Base-by-base conservation (phyloP, 1,284 basidiomycete species). In the Austroboletus niveus region DNA sequence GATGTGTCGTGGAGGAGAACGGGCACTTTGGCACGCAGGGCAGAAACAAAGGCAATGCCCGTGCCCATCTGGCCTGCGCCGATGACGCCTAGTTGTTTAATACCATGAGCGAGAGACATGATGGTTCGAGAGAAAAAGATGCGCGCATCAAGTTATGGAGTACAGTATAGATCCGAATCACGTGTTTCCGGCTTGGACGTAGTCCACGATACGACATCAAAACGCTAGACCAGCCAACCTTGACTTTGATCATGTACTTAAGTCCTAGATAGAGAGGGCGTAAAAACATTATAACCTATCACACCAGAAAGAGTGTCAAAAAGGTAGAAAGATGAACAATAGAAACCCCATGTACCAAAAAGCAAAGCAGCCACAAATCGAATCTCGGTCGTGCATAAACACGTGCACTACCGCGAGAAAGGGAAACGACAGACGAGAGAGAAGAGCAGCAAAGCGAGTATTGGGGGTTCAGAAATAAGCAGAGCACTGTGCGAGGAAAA, bases 11-110 rank as follows among this genome's bases (percentile, higher is more conserved):
- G 79, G 20, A 94, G 69, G 20, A 89, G 70, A 2, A 93, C 89
- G 5, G 87, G 82, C 8, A 91, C 83, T 61, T 84, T 84, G 41
- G 91, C 91, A 36, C 83, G 79, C 15, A 92, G 75, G 45, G 92
- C 88, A 8, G 92, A 81, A 35, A 95, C 91, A 48, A 91, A 81
- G 38, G 92, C 90, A 51, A 96, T 95, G 2, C 93, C 94, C 1
- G 84, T 81, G 55, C 88, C 92, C 90, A 92, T 92, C 66, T 94
- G 90, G 45, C 91, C 91, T n/a, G 87, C 84, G 43, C 89, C 89
- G 30, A 91, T 74, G 54, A 91, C 81, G 17, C 85, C 89, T 0
- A 91, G 69, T 8, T 75, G 81, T 47, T 77, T 79, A 51, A 91
- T 81, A 42, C 85, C 87, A 61, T 90, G 88, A 20, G 76, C 72